Base-by-base conservation (phyloP, 2,329 filamentous ascomycete species). In the Tolypocladium pustulatum region DNA sequence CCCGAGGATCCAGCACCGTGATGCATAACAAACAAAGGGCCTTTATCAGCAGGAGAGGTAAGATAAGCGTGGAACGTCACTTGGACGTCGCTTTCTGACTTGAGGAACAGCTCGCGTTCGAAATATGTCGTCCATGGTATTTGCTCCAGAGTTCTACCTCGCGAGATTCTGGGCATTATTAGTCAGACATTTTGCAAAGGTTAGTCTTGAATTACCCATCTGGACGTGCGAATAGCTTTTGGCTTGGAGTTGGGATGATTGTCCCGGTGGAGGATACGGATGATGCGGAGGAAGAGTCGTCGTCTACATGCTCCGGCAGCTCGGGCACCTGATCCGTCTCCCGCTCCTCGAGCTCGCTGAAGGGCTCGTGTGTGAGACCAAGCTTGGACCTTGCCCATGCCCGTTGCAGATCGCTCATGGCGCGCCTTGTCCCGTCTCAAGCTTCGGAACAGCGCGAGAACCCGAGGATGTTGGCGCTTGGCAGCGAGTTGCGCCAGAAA, bases 1-100 rank as follows among this genome's bases (percentile, higher is more conserved):
- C 89, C 95, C 0, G 92, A 96, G 4, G 92, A 96, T 20, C 94
- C 94, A 46, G 90, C 94, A 43, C 94, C 94, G 74, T 99, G 94
- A 70, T 99, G 94, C 74, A 89, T 90, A 60, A 97, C 88, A 72
- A 99, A 92, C 6, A 99, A 78, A 0, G 93, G 91, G 0, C 88
- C 90, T 61, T 82, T 81, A 41, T 81, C 85, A 49, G 81, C 81
- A 10, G 93, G 92, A 0, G 91, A 91, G 25, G 86, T 96, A 51
- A 97, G 79, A 72, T 97, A 97, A 59, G 84, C 89, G 76, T 99
- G 94, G 69, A 92, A 88, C 56, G 79, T 83, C 49, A 90, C 82
- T 27, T 75, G 64, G 15, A 71, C 67, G 13, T 72, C 71, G 40
- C 73, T 67, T 54, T 75, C 70, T 56, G 78, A 75, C 59, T 82